Base-by-base conservation (phyloP, 179 eudicot species). In the Amaranthus tricolor region DNA sequence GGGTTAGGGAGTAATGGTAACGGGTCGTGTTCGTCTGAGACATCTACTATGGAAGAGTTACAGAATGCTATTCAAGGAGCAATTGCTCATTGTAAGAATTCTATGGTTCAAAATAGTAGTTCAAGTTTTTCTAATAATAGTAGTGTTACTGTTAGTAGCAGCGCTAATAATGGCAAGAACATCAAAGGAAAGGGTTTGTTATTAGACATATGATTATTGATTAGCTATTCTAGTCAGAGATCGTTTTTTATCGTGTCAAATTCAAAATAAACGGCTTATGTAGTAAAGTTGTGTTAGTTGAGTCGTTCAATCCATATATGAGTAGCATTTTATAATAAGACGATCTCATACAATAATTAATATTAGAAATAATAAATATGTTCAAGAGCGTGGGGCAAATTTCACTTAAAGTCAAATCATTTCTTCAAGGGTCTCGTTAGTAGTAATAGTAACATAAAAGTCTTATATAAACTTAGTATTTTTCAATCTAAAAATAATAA, bases 21-120 rank as follows among this genome's bases (percentile, higher is more conserved):
- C 11, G 68, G 68, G 63, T 48, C 59, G 47, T 52, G 40, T 24
- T 69, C 70, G 21, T 62, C 83, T 0, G 88, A 89, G 16, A n/a
- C 84, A 1, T 90, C 98, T 0, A 85, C 97, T 0, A 92, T 92
- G 94, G 98, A 94, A 67, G 98, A 94, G 86, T 68, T 94, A 63
- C 98, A 94, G 79, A 92, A 85, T 61, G 97, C 98, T 1, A 92
- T 94, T 4, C 97, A 94, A 76, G 98, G 98, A 5, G 98, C 98
- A 0, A 94, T 94, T 44, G 89, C 91, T 16, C 97, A 94, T 80
- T 94, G 98, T 87, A 94, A 92, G 83, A 94, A 87, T 71, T 94
- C 98, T 5, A 88, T 92, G 97, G 15, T 83, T 24, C 87, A 85
- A 72, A 79, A 61, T 51, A 83, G 72, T 81, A 75, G 40, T 44